These are phyloP conservation scores for Zanthoxylum bungeanum DNA, from an alignment of 345 rosid genomes.

Conservation along the genomic window DNA sequence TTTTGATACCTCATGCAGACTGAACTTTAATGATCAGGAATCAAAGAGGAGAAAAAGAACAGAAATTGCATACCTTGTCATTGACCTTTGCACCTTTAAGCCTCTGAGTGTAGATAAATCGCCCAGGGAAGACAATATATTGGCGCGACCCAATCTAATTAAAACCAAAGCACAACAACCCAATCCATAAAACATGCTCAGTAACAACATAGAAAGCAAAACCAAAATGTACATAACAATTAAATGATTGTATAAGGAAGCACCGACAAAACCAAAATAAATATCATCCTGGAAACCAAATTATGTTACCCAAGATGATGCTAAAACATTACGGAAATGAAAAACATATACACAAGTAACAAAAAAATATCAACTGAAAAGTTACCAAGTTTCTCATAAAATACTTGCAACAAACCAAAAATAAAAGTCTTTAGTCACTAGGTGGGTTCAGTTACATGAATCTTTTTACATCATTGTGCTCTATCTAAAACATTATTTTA, in stretches of 20 bases:
- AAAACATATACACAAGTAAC: too few relatives aligned
- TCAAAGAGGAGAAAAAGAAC: neutral
- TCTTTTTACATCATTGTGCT: too few relatives aligned
- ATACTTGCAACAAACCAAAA: neutral
- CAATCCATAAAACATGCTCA: neutral
- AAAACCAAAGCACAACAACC: constrained; percentile 6
- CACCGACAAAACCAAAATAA: neutral
- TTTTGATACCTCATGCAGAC: neutral
- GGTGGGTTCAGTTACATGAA: too few relatives aligned
- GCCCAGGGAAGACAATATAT: constrained; percentile 90
- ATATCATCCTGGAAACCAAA: neutral
- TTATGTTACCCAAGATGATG: neutral
- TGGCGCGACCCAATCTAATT: constrained; percentile 79
- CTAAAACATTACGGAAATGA: neutral
- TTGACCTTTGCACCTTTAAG: constrained; percentile 82
- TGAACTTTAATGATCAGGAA: too few relatives aligned
- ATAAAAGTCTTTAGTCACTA: too few relatives aligned
- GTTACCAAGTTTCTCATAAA: too few relatives aligned
- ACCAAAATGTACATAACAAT: neutral
- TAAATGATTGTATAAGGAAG: neutral
- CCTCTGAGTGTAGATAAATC: constrained; percentile 72
- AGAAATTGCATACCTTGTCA: constrained; percentile 57
- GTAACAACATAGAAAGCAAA: neutral
- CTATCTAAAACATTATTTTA: too few relatives aligned
- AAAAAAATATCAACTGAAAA: too few relatives aligned